Evolutionary conservation across 176 grass and related monocot genomes (phyloP).

Genomic region (Phyllostachys edulis): DNA sequence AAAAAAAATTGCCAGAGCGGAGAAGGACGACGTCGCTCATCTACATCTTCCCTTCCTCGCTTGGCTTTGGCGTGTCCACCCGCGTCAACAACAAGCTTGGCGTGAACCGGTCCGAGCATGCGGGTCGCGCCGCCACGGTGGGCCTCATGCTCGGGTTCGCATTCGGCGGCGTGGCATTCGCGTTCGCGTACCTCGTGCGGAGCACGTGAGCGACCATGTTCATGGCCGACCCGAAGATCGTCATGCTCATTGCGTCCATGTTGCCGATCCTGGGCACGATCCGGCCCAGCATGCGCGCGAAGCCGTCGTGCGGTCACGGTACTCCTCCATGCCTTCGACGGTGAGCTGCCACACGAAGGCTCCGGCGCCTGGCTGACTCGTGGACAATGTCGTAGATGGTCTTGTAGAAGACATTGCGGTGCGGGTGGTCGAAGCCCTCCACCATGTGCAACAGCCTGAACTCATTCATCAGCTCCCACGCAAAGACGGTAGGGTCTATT

Average conservation of each 20-base stretch:
- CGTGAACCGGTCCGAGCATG: conserved; percentile 51
- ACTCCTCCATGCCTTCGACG: conserved; percentile 72
- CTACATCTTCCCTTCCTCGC: conserved; percentile 94
- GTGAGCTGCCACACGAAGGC: conserved; percentile 87
- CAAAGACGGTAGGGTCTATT: conserved; percentile 88
- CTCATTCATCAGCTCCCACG: conserved; percentile 98
- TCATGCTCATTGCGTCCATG: conserved; percentile 62
- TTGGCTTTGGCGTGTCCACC: conserved; percentile 82
- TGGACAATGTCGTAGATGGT: conserved; percentile 66
- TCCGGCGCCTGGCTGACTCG: conserved; percentile 50
- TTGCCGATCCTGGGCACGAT: conserved; percentile 57
- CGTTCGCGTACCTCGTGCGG: conserved; percentile 54
- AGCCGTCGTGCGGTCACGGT: conserved; percentile 41
- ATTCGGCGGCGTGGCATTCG: conserved; percentile 53
- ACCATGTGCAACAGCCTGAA: conserved; percentile 68
- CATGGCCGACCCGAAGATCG: conserved; percentile 33
- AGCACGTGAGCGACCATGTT: conserved; percentile 55
- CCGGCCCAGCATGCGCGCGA: neutral
- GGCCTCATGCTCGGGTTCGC: conserved; percentile 62
- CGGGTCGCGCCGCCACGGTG: conserved; percentile 47
- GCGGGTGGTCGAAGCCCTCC: conserved; percentile 58
- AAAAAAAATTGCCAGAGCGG: too few species aligned
- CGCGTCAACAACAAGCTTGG: conserved; percentile 91
- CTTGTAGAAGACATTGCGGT: conserved; percentile 72
- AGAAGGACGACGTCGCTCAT: conserved; percentile 65